phyloP scores from a whole-genome alignment of 768 basidiomycete species.

The Russula compacta region DNA sequence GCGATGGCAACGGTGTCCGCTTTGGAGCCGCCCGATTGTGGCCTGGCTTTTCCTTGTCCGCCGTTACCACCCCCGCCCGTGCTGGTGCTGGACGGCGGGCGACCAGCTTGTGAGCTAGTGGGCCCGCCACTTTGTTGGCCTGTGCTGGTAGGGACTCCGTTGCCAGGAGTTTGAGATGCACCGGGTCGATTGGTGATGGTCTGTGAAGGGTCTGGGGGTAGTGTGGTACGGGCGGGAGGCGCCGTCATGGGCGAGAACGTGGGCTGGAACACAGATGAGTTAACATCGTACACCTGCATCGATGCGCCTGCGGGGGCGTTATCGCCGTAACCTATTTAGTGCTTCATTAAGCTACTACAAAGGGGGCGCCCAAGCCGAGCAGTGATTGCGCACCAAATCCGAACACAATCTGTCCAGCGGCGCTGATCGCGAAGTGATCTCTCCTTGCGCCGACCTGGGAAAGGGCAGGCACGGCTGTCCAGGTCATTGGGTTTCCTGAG shows the following conservation, averaged over 20 bases:
- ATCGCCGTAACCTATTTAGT: constrained; percentile 36
- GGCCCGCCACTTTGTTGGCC: background rate
- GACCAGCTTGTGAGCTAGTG: constrained; percentile 5
- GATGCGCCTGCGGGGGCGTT: constrained; percentile 44
- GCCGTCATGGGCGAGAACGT: constrained; percentile 31
- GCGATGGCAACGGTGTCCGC: constrained; percentile 39
- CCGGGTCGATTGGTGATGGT: constrained; percentile 12
- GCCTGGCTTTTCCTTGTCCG: constrained; percentile 16
- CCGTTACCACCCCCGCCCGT: background rate
- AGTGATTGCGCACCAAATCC: constrained; percentile 56
- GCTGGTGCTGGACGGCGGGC: constrained; percentile 11
- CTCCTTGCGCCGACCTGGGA: constrained; percentile 52
- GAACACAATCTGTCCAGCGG: constrained; percentile 58
- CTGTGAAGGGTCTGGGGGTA: constrained; percentile 22
- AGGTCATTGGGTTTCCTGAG: constrained; percentile 44
- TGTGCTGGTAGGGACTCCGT: background rate
- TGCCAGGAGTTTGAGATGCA: constrained; percentile 4
- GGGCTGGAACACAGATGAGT: constrained; percentile 30
- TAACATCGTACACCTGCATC: constrained; percentile 44
- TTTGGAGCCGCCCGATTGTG: background rate
- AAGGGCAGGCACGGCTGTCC: constrained; percentile 45
- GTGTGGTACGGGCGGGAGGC: constrained; percentile 23
- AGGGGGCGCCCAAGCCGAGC: background rate
- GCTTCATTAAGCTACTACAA: background rate
- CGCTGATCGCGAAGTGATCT: constrained; percentile 65